Conservation (phyloP, 441 rosid genomes). For the Populus tomentosa region DNA sequence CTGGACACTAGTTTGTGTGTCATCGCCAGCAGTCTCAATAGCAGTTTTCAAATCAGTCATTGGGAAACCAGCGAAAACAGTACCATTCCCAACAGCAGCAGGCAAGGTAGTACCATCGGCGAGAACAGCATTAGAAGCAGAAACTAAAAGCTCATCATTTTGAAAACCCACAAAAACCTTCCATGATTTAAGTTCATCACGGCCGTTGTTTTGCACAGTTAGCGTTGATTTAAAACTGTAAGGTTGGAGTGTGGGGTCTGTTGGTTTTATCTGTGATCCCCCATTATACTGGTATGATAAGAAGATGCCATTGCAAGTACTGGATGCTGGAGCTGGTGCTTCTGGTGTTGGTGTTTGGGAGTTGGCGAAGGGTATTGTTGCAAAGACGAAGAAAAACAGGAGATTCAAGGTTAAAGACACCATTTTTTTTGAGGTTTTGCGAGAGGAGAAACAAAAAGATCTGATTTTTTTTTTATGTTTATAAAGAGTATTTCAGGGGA, state of each 20-base stretch:
- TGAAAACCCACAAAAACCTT: slow-evolving; percentile 63
- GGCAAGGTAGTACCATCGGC: slow-evolving; percentile 71
- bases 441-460: not conserved
- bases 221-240: slow-evolving; percentile 80
- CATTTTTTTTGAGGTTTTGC: not conserved
- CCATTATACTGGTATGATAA: slow-evolving; percentile 45
- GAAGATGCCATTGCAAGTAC: slow-evolving; percentile 69
- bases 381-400: slow-evolving; percentile 23
- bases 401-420: slow-evolving; percentile 22
- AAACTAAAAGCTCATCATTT: slow-evolving; percentile 67
- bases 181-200: slow-evolving; percentile 72
- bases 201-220: slow-evolving; percentile 63
- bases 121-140: slow-evolving; percentile 66
- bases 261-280: slow-evolving; percentile 63
- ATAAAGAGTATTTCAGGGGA: not conserved
- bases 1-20: slow-evolving; percentile 70
- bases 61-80: slow-evolving; percentile 76
- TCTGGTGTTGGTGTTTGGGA: slow-evolving; percentile 35
- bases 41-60: slow-evolving; percentile 76
- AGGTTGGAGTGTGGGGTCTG: slow-evolving; percentile 49
- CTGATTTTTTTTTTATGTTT: not conserved
- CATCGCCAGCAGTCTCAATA: slow-evolving; percentile 85
- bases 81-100: slow-evolving; percentile 63
- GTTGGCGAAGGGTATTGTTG: slow-evolving; percentile 18
- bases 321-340: slow-evolving; percentile 49